These are phyloP conservation scores for Multifurca ochricompacta DNA, from an alignment of 768 basidiomycete species.

Conservation along the genomic window DNA sequence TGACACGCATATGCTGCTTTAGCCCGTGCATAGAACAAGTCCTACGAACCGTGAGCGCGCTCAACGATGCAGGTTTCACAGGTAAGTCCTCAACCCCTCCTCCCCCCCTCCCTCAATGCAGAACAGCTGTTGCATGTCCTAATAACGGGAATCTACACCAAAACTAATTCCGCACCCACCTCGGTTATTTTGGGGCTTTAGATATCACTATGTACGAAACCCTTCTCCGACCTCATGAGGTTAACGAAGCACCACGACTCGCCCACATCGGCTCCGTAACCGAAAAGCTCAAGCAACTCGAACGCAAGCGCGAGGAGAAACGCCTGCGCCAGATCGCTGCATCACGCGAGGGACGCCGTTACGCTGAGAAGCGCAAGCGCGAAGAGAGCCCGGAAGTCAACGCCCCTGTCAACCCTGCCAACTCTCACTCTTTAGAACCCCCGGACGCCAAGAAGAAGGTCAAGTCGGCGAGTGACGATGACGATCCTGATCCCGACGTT, in stretches of 20 bases:
- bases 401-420: neutral
- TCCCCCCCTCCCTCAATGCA: constrained; percentile 1
- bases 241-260: constrained; percentile 48
- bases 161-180: no score
- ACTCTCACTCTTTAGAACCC: no score
- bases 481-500: constrained; percentile 1
- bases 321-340: constrained; percentile 73
- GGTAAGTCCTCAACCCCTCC: constrained; percentile 42
- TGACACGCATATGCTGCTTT: constrained; percentile 92
- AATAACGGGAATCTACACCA: neutral
- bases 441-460: constrained; percentile 20
- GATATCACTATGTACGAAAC: constrained; percentile 97
- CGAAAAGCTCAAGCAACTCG: constrained; percentile 65
- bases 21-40: constrained; percentile 99
- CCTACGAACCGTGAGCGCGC: constrained; percentile 77
- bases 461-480: constrained; percentile 12
- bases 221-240: constrained; percentile 79
- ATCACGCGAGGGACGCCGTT: constrained; percentile 32
- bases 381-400: constrained; percentile 32
- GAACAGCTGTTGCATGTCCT: neutral
- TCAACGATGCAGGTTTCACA: constrained; percentile 86
- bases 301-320: constrained; percentile 71
- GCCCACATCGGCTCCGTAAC: constrained; percentile 48
- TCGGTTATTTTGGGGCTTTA: no score
- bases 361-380: constrained; percentile 34